Conservation (phyloP, 2,329 filamentous ascomycete species). For the Curvularia spicifera region DNA sequence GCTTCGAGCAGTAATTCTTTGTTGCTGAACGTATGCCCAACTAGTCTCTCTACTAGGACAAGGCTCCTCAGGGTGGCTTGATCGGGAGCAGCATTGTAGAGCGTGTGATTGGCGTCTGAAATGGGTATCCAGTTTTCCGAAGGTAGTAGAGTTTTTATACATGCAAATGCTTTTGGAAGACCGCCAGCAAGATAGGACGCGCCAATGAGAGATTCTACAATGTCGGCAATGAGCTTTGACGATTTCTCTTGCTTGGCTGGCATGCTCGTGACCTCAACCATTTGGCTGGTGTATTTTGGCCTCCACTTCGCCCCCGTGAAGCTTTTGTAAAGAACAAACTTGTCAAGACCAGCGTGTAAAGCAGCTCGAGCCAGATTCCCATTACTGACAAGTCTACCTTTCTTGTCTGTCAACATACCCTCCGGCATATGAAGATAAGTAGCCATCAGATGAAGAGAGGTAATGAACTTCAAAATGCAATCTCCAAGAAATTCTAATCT, state of each 20-base stretch:
- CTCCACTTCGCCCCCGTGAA: constrained; percentile 78
- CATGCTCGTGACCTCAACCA: constrained; percentile 31
- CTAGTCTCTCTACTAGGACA: constrained; percentile 64
- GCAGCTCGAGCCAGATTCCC: constrained; percentile 71
- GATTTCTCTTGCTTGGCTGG: constrained; percentile 58
- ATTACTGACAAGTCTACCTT: constrained; percentile 77
- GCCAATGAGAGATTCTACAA: constrained; percentile 85
- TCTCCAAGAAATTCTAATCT: constrained; percentile 88
- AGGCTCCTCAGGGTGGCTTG: constrained; percentile 24
- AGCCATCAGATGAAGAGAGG: constrained; percentile 69
- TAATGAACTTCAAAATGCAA: constrained; percentile 76
- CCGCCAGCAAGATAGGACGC: constrained; percentile 75
- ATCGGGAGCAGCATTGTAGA: constrained; percentile 29
- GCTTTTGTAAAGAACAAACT: constrained; percentile 70
- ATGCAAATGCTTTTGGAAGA: constrained; percentile 65
- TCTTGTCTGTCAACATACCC: constrained; percentile 71
- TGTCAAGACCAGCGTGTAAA: constrained; percentile 68
- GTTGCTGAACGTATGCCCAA: constrained; percentile 75
- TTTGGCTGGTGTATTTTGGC: constrained; percentile 64
- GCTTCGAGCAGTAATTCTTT: constrained; percentile 75
- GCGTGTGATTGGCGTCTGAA: constrained; percentile 33
- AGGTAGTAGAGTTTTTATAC: constrained; percentile 69
- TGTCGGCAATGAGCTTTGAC: constrained; percentile 83
- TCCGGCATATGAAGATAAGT: constrained; percentile 73
- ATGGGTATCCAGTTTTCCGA: constrained; percentile 56